Conservation (phyloP, 2,329 filamentous ascomycete genomes). For the Pyricularia grisea region DNA sequence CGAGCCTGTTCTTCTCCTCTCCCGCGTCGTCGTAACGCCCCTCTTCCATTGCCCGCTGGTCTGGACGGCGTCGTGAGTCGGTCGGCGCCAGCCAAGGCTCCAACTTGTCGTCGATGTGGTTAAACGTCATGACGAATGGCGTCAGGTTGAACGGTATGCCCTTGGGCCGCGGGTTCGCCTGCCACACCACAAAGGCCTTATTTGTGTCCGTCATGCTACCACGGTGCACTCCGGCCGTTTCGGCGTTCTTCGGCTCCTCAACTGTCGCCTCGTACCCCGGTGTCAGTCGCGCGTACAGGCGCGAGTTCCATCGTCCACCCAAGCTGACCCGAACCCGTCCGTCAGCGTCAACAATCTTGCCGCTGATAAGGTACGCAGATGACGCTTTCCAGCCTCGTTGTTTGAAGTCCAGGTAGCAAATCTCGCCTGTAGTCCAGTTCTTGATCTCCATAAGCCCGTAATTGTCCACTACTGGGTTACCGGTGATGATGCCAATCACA, state of each 20-base stretch:
- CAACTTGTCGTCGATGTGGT: constrained; percentile 81
- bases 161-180: constrained; percentile 69
- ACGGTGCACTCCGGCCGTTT: constrained; percentile 26
- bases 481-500: constrained; percentile 97
- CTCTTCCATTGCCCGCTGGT: constrained; percentile 97
- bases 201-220: constrained; percentile 54
- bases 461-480: constrained; percentile 93
- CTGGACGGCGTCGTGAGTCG: constrained; percentile 83
- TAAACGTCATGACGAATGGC: constrained; percentile 89
- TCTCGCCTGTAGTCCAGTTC: constrained; percentile 92
- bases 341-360: constrained; percentile 70
- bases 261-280: constrained; percentile 77
- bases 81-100: constrained; percentile 74
- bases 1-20: constrained; percentile 85
- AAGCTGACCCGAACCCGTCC: constrained; percentile 83
- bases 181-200: constrained; percentile 86
- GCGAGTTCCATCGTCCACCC: constrained; percentile 94
- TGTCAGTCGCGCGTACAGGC: constrained; percentile 86
- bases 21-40: constrained; percentile 94
- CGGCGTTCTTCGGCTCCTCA: constrained; percentile 34
- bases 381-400: constrained; percentile 91
- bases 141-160: constrained; percentile 96
- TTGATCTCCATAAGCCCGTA: constrained; percentile 96
- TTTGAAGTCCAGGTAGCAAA: constrained; percentile 88
- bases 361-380: constrained; percentile 79